Evolutionary conservation across 1,284 basidiomycete genomes (phyloP).

Genomic region (Cutaneotrichosporon arboriforme): DNA sequence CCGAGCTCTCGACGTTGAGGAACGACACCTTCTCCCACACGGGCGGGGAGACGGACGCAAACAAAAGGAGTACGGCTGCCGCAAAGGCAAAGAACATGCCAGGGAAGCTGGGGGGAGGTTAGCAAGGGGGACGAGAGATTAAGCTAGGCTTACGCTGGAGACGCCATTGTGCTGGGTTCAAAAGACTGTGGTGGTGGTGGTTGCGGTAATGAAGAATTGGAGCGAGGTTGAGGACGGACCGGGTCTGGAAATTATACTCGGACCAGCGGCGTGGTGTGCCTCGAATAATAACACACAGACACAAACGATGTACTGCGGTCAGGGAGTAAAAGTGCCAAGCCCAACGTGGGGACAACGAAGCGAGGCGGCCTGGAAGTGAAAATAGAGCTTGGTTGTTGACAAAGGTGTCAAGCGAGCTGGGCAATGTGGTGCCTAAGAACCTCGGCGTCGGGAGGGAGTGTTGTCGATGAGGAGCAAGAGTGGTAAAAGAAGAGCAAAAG

Average conservation of each 20-base stretch:
- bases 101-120: conserved; percentile 5
- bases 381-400: too few relatives aligned
- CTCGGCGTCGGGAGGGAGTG: too few relatives aligned
- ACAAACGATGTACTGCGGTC: too few relatives aligned
- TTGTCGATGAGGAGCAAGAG: too few relatives aligned
- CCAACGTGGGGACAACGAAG: too few relatives aligned
- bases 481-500: too few relatives aligned
- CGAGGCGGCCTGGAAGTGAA: too few relatives aligned
- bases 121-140: not conserved
- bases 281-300: too few relatives aligned
- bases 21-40: conserved; percentile 68
- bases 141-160: not conserved
- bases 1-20: conserved; percentile 54
- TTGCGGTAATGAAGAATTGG: not conserved
- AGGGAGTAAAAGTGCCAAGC: too few relatives aligned
- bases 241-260: not conserved
- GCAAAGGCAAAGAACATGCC: conserved; percentile 33
- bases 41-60: conserved; percentile 55
- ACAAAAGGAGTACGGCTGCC: conserved; percentile 25
- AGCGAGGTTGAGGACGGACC: not conserved
- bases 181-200: not conserved
- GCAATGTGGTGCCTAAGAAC: too few relatives aligned
- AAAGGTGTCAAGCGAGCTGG: too few relatives aligned
- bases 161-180: not conserved
- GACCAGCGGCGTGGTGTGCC: not conserved